Base-by-base conservation (phyloP, 352 stramenopile genomes). In the Globisporangium yorkense region DNA sequence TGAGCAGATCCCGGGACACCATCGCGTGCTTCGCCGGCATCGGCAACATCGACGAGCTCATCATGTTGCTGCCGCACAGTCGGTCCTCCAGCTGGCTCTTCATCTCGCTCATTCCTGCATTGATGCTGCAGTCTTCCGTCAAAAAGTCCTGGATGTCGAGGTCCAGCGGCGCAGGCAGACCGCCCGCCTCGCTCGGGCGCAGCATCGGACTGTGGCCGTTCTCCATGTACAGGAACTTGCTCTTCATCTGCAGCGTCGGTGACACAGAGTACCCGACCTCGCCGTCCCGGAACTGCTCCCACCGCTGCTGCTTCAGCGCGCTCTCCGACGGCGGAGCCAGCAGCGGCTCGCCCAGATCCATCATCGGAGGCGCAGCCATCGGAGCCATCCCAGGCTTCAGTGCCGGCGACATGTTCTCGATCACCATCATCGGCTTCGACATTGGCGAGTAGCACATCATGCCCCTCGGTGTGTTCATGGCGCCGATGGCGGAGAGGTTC, bases 321-420 rank as follows among this genome's bases (percentile, higher is more conserved):
- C 57, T 58, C 52, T 72, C 59, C 0, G 52, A 53, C 40, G 58
- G 63, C n/a, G 39, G 7, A 0, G 47, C 40, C n/a, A 74, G 50
- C 50, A 62, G 63, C 24, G 67, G 73, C 15, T 65, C 66, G 35
- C 71, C 72, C 29, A 94, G 50, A 39, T 94, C 80, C 20, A 90
- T 79, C 4, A 77, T 70, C 5, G 84, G 80, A 8, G 80, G 82
- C 18, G 67, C 62, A 3, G 73, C 43, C 6, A 50, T 39, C 3
- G 72, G 74, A 2, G 78, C 65, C 65, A 87, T 87, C 1, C 74
- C 75, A 5, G 84, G 84, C 67, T 94, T 94, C 27, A 94, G 46
- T 15, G 80, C 80, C 0, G 84, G 84, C 9, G 84, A 94, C 84
- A 94, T 92, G 65, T 94, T 94, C 54, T 94, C 84, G 50, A 88